Evolutionary conservation across 176 grass and related monocot species (phyloP).

Genomic region (Triticum dicoccoides): DNA sequence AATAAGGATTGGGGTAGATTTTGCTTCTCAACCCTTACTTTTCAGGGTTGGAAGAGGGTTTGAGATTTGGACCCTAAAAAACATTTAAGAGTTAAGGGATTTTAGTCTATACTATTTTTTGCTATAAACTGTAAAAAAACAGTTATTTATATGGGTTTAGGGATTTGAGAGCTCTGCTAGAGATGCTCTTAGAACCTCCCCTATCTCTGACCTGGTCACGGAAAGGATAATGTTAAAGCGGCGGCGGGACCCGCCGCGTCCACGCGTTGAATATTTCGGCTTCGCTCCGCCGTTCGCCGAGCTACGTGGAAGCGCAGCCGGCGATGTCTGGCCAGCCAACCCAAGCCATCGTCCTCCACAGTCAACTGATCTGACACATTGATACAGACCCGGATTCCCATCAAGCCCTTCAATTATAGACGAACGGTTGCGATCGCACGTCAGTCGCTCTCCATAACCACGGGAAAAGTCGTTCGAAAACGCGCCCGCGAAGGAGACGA

Average conservation of each 20-base stretch:
- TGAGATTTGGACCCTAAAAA: no score
- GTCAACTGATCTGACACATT: not conserved
- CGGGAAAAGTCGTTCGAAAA: constrained; percentile 5
- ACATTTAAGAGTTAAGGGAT: no score
- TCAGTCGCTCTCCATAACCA: not conserved
- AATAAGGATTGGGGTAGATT: no score
- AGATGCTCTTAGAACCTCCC: no score
- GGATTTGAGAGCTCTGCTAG: no score
- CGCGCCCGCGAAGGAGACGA: not conserved
- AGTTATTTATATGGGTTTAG: no score
- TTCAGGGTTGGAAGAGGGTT: no score
- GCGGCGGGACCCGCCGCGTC: not conserved
- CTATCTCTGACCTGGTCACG: not conserved
- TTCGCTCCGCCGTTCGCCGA: not conserved
- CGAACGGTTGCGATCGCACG: not conserved
- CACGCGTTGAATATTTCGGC: constrained; percentile 14
- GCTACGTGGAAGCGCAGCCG: not conserved
- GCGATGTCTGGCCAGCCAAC: not conserved
- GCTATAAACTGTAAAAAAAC: no score
- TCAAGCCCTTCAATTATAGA: not conserved
- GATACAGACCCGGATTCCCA: not conserved
- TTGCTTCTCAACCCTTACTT: no score
- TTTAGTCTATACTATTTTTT: no score
- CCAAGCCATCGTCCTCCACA: not conserved
- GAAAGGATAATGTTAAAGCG: not conserved